Conservation (phyloP, 768 basidiomycete species). For the Panellus pusillus region DNA sequence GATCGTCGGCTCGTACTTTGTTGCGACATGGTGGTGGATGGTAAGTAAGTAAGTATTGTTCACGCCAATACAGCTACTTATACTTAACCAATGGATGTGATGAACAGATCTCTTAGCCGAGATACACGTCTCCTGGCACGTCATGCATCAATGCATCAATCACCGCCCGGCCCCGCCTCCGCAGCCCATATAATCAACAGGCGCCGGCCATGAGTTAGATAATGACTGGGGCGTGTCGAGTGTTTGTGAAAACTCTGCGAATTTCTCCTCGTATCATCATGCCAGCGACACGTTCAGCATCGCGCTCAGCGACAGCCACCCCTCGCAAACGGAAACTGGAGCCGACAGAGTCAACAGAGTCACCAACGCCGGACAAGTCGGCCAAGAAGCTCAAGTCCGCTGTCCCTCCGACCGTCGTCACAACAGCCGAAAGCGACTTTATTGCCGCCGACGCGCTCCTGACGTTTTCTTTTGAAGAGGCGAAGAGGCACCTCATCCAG, state of each 20-base stretch:
- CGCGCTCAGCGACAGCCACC: constrained; percentile 23
- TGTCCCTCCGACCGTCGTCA: constrained; percentile 12
- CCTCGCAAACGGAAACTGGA: constrained; percentile 10
- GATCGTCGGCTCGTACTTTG: constrained; percentile 4
- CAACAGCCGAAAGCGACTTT: constrained; percentile 31
- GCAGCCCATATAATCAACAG: no score
- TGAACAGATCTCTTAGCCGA: no score
- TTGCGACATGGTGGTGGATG: constrained; percentile 17
- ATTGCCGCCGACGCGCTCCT: constrained; percentile 62
- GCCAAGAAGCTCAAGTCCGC: constrained; percentile 21
- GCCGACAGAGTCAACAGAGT: constrained; percentile 17
- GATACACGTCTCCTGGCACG: no score
- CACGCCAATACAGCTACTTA: no score
- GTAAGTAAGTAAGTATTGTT: no score
- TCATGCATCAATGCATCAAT: no score
- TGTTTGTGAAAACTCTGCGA: neutral
- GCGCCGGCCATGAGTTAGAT: no score
- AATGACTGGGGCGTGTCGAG: no score
- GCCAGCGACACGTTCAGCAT: constrained; percentile 37
- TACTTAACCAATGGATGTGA: no score
- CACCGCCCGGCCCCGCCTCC: no score
- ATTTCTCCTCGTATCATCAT: constrained; percentile 23
- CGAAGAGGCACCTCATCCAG: constrained; percentile 66
- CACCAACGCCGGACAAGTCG: constrained; percentile 18
- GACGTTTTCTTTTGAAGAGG: constrained; percentile 75